Evolutionary conservation across 176 grass and related monocot genomes (phyloP), one percentile per base, ranked within the genome.

Genomic region (Alloteropsis semialata): DNA sequence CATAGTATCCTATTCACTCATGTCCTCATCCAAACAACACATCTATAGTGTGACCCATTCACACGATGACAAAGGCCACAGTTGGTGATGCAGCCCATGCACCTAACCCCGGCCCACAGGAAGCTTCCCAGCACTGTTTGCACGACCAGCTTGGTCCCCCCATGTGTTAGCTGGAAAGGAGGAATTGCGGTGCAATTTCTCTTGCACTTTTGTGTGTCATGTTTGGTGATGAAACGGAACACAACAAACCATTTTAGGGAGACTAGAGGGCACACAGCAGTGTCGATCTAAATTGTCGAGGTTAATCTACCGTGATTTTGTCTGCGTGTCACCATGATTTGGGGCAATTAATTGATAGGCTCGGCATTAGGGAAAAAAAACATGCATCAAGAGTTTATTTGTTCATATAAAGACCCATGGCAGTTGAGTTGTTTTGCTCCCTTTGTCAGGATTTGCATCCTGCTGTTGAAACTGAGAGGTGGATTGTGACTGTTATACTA

Each of bases 81-180:
- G 59, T 72, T 18, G 75, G 28, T 79, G 66, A 79, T 41, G 75
- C 41, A 61, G 83, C 53, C 53, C 74, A 61, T 61, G 65, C 65
- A 53, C 65, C 75, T 72, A 86, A 72, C 66, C 3, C 74, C 19
- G 0, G 5, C 21, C 21, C 56, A 17, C 1, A 21, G 29, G 74
- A 69, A 84, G 27, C 63, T 59, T 77, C 82, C 39, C 0, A 7
- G 13, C 12, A 34, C 82, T 69, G 37, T 25, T 13, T 14, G 36
- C 15, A 17, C 7, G 6, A 42, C 43, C 18, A 30, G 50, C 17
- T 53, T 5, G 44, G 63, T 60, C 75, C 74, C 74, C 54, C 38
- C 25, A 54, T 61, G 50, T 59, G 51, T 61, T 72, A 50, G 84
- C 84, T 79, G 65, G 43, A 53, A 51, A 75, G 10, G 39, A 56